phyloP scores from a whole-genome alignment of 202 grass and related monocot species.

The Eragrostis tef region DNA sequence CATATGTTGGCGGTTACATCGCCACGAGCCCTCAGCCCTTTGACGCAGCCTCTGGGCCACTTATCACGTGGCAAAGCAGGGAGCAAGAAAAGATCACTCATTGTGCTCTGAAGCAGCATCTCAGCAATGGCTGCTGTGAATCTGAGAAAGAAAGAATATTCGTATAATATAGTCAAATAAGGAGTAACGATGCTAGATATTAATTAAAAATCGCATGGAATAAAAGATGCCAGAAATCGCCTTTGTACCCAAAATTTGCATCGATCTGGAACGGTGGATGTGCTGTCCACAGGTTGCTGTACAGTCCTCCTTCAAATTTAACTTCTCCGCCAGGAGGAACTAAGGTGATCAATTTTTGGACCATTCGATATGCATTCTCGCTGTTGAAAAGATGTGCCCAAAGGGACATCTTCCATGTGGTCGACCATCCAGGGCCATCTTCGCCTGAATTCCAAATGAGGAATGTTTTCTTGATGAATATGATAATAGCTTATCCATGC shows the following conservation, averaged over 20 bases:
- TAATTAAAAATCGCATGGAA: not conserved
- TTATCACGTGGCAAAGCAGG: conserved; percentile 66
- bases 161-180: not conserved
- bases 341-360: conserved; percentile 57
- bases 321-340: conserved; percentile 44
- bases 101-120: conserved; percentile 78
- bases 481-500: too few relatives aligned
- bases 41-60: conserved; percentile 66
- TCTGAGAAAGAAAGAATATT: conserved; percentile 45
- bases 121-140: conserved; percentile 70
- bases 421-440: conserved; percentile 67
- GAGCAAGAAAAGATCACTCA: conserved; percentile 60
- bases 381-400: conserved; percentile 61
- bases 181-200: too few relatives aligned
- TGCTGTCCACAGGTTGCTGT: conserved; percentile 65
- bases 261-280: conserved; percentile 75
- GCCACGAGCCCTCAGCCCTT: conserved; percentile 65
- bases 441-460: conserved; percentile 49
- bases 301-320: conserved; percentile 59
- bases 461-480: not conserved
- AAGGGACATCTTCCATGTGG: conserved; percentile 69
- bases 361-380: conserved; percentile 57
- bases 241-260: conserved; percentile 63
- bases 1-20: conserved; percentile 56
- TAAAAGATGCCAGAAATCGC: not conserved